Percentiles rank a stretch among this genome's conserved stretches.
Conservation (phyloP, 805 yeast species). For the Wickerhamomyces subpelliculosus region DNA sequence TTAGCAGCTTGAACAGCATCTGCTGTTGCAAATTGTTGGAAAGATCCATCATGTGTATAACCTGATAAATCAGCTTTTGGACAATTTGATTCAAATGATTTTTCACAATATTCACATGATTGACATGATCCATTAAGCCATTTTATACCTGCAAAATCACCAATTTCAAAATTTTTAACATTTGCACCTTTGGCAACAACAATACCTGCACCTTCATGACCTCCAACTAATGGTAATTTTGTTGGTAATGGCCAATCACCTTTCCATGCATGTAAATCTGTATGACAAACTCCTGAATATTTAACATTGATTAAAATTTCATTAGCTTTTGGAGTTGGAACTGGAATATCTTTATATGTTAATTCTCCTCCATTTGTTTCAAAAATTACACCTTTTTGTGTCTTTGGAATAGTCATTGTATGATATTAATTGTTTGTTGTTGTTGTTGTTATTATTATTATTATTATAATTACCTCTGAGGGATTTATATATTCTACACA, state of each 20-base stretch:
- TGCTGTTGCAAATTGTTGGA: slow-evolving; percentile 86
- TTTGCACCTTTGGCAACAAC: slow-evolving; percentile 52
- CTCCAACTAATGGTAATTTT: slow-evolving; percentile 57
- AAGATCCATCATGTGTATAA: slow-evolving; percentile 83
- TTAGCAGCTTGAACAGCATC: slow-evolving; percentile 82
- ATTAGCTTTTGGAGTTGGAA: slow-evolving; percentile 50
- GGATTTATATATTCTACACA: too few species aligned
- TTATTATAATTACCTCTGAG: too few species aligned
- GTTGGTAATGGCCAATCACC: slow-evolving; percentile 59
- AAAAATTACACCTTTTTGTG: slow-evolving; percentile 47
- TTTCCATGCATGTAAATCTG: slow-evolving; percentile 62
- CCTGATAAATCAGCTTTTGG: slow-evolving; percentile 74
- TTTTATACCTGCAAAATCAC: slow-evolving; percentile 57
- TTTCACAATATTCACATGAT: slow-evolving; percentile 52
- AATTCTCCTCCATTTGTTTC: slow-evolving; percentile 42
- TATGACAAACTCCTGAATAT: slow-evolving; percentile 62
- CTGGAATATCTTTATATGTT: slow-evolving; percentile 45
- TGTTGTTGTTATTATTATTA: too few species aligned
- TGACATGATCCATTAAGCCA: slow-evolving; percentile 59
- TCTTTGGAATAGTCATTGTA: slow-evolving; percentile 32
- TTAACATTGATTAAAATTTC: slow-evolving; percentile 51
- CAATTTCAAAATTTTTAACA: slow-evolving; percentile 48
- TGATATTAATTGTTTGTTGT: neutral
- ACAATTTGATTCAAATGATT: slow-evolving; percentile 48
- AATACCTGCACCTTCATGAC: slow-evolving; percentile 64